phyloP scores from a whole-genome alignment of 1,284 basidiomycete species.

The Coriolopsis trogii region DNA sequence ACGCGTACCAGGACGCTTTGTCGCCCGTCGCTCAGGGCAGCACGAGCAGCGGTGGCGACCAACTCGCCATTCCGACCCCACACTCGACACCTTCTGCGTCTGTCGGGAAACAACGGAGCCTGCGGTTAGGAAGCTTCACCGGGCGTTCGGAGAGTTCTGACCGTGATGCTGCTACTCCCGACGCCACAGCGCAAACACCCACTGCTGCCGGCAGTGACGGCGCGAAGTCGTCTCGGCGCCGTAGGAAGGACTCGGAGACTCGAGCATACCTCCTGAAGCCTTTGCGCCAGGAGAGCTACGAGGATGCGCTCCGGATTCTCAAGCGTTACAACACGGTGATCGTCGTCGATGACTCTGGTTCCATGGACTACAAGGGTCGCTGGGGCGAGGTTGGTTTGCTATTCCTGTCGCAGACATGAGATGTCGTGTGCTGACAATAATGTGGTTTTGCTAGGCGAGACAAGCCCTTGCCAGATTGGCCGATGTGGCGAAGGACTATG shows the following conservation, averaged over 20 bases:
- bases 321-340: constrained; percentile 54
- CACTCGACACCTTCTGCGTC: too few species aligned
- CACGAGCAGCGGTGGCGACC: too few species aligned
- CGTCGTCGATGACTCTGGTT: constrained; percentile 60
- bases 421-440: background rate
- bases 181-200: too few species aligned
- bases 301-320: constrained; percentile 47
- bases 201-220: too few species aligned
- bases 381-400: constrained; percentile 50
- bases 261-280: constrained; percentile 23
- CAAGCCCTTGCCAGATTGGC: constrained; percentile 47
- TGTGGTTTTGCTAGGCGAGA: constrained; percentile 37
- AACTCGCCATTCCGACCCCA: too few species aligned
- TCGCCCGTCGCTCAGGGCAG: too few species aligned
- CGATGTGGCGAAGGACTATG: constrained; percentile 45
- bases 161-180: too few species aligned
- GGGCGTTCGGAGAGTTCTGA: too few species aligned
- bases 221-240: too few species aligned
- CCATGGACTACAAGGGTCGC: constrained; percentile 46
- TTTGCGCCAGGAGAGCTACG: constrained; percentile 35
- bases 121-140: too few species aligned
- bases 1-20: too few species aligned
- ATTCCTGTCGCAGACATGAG: background rate
- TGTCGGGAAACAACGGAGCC: too few species aligned
- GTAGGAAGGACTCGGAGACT: constrained; percentile 11